These are phyloP conservation scores for Penicillium hordei DNA, from an alignment of 2,329 filamentous ascomycete genomes.

Conservation along the genomic window DNA sequence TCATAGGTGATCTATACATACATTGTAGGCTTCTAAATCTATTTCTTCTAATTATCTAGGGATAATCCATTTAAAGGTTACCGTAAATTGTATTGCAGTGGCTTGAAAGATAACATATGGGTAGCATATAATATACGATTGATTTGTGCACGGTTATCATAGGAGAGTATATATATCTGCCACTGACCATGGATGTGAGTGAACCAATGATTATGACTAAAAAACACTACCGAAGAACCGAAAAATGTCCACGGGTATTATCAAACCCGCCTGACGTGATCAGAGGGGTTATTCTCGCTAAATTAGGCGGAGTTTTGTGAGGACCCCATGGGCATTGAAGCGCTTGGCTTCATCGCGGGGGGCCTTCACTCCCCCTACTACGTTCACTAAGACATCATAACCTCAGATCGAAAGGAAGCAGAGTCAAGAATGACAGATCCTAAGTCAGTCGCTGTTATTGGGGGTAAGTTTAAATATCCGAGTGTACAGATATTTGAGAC, in stretches of 20 bases:
- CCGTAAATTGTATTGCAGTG: accelerated
- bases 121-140: background rate
- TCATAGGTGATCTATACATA: background rate
- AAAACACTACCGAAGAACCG: accelerated
- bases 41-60: background rate
- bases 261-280: background rate
- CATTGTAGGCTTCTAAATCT: background rate
- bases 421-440: constrained; percentile 5
- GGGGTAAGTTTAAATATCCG: constrained; percentile 2
- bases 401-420: background rate
- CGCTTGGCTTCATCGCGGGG: background rate
- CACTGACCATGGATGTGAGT: background rate
- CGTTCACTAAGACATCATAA: background rate
- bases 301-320: background rate
- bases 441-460: constrained; percentile 17
- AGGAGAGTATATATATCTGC: background rate
- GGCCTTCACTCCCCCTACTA: background rate
- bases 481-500: background rate
- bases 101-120: background rate
- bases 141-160: background rate
- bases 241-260: too few species aligned
- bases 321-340: background rate
- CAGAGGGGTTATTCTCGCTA: background rate
- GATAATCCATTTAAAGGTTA: background rate
- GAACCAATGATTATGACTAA: background rate